Evolutionary conservation across 2,329 filamentous ascomycete genomes (phyloP), one percentile per base, ranked within the genome.

Genomic region (Pochonia chlamydosporia): DNA sequence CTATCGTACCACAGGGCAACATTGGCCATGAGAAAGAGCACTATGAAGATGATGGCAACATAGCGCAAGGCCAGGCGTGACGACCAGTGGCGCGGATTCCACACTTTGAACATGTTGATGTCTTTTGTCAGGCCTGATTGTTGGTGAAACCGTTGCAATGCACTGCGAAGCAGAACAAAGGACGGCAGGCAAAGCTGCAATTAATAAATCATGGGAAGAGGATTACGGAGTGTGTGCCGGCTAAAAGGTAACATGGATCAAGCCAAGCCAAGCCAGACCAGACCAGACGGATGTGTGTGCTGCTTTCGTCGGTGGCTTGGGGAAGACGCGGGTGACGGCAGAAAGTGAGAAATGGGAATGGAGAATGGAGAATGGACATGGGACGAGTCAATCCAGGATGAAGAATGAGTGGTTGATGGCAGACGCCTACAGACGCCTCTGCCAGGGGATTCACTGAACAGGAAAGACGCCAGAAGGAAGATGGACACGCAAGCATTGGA

Each of bases 1-100:
- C 54, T 49, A 45, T 60, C 56, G 44, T 54, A 49, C 63, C 62
- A 67, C 43, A 66, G 51, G 41, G 57, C 33, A 51, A 62, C 64
- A 49, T 62, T 65, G 39, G 58, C 54, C 49, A 61, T 48, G 49
- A 52, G 20, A 33, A 60, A 51, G 20, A 47, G 46, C 16, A 54
- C 3, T 37, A 60, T 46, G 43, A 63, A 55, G 20, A 54, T 45
- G 43, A 60, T 39, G 41, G 57, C 54, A 21, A 63, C 49, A 48
- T 58, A 60, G 43, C 63, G 63, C 40, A 64, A 46, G 35, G 58
- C 52, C 24, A 59, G 52, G 44, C 63, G 60, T 40, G 59, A 56
- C 8, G 61, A 53, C 57, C 59, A 57, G 47, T 28, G 45, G 33
- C 43, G 35, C 20, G 35, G 47, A 11, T 35, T 44, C 42, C 36